Percentiles rank a stretch among this genome's conserved stretches.
These are phyloP conservation scores for Mortierella sp. DNA, from an alignment of 371 early-diverging fungal species.

Conservation along the genomic window DNA sequence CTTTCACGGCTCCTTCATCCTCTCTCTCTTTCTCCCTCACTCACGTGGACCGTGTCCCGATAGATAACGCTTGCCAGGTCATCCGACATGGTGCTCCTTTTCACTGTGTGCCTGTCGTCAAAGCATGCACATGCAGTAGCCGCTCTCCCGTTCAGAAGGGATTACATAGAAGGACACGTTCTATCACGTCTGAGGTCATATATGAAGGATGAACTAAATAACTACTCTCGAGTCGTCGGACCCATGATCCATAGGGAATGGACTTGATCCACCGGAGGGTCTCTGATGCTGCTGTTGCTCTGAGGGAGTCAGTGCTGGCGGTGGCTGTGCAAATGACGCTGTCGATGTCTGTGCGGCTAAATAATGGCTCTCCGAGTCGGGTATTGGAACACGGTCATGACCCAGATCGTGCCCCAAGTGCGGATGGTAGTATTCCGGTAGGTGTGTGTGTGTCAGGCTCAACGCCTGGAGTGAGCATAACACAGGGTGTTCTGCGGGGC, in stretches of 20 bases:
- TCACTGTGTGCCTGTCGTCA: background rate
- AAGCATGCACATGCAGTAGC: background rate
- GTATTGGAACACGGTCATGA: conserved; percentile 31
- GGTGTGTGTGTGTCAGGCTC: conserved; percentile 33
- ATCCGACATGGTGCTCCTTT: too few relatives aligned
- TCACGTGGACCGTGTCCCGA: conserved; percentile 12
- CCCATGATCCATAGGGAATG: conserved; percentile 26
- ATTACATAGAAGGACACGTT: background rate
- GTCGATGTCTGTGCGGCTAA: background rate
- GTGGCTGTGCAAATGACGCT: conserved; percentile 3
- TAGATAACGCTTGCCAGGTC: conserved; percentile 9
- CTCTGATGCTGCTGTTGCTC: too few relatives aligned
- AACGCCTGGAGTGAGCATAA: conserved; percentile 35
- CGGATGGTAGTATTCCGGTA: conserved; percentile 34
- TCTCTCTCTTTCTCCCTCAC: conserved; percentile 1
- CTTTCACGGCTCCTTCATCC: background rate
- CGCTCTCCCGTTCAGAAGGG: background rate
- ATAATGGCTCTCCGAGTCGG: background rate
- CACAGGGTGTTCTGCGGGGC: conserved; percentile 36
- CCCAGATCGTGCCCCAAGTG: conserved; percentile 44
- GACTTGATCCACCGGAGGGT: background rate
- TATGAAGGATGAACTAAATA: too few relatives aligned
- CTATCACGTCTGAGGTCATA: too few relatives aligned
- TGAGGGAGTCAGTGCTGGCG: too few relatives aligned
- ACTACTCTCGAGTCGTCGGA: too few relatives aligned